Percentiles rank a stretch among this genome's conserved stretches.
These are phyloP conservation scores for Poa annua DNA, from an alignment of 176 grass and related monocot species.

Conservation along the genomic window DNA sequence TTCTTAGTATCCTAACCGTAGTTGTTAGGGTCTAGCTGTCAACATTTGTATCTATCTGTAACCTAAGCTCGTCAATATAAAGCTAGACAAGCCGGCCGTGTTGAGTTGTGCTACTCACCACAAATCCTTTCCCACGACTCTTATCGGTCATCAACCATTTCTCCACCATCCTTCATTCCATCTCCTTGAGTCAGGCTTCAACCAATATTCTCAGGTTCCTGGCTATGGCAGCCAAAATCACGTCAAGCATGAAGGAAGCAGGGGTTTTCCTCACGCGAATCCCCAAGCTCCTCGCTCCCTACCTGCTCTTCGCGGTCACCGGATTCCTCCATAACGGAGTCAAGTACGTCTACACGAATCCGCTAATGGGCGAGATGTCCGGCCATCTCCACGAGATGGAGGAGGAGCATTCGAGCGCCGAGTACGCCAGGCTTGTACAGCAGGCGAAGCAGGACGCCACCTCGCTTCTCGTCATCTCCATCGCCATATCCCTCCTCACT, in stretches of 20 bases:
- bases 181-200: no score
- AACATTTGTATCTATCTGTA: no score
- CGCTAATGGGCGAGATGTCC: background rate
- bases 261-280: conserved; percentile 16
- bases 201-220: background rate
- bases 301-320: background rate
- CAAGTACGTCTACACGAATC: background rate
- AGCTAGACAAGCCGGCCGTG: no score
- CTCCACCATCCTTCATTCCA: no score
- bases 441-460: background rate
- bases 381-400: background rate
- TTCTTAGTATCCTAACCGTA: no score
- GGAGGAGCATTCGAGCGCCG: conserved; percentile 17
- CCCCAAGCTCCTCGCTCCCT: conserved; percentile 33
- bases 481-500: background rate
- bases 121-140: no score
- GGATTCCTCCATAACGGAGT: background rate
- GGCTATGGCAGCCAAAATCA: conserved; percentile 31
- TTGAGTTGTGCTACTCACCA: no score
- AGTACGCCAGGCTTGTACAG: background rate
- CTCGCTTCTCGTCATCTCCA: background rate
- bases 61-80: no score
- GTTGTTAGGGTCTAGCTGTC: no score
- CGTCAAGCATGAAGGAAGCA: background rate
- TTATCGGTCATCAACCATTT: no score